Base-by-base conservation (phyloP, 2,329 filamentous ascomycete species). In the Leptographium galeiforme region DNA sequence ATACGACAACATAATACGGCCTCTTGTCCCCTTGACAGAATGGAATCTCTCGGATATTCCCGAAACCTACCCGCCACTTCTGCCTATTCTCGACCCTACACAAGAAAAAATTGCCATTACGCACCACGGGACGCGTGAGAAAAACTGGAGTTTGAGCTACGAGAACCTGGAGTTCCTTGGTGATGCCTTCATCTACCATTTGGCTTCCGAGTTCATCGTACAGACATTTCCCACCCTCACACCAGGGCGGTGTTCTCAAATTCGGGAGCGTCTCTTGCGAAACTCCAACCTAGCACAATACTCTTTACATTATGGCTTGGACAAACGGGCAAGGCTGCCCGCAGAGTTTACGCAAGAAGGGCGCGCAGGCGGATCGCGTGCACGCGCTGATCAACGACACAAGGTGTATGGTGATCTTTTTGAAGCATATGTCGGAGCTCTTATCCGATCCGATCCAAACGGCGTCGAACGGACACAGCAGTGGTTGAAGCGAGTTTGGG, bases 331-430 rank as follows among this genome's bases (percentile, higher is more conserved):
- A 8, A 73, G 72, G 33, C 70, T 86, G 3, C 84, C 76, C 1
- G 57, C 60, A 13, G 74, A 75, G 57, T 70, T 72, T 61, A 61
- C 63, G 36, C 52, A 69, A 51, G 62, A 59, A 2, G 66, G 66
- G 6, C 63, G 65, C 49, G 59, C 57, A 13, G 59, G 59, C 2
- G 73, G 75, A 57, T 69, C 69, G 30, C 62, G 57, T 48, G 67
- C 62, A 51, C 75, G 62, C 53, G 67, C 63, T 63, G 82, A 76
- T 64, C 77, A 75, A 44, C 74, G 78, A 56, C 76, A 72, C 14
- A 96, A 96, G 66, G 81, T 89, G 11, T 74, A 86, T 53, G 90
- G 84, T 10, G 91, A 97, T 63, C 76, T 96, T 18, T 94, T 96
- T 61, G 91, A 97, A 66, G 86, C 91, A 0, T 96, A 94, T 61